Base-by-base conservation (phyloP, 345 rosid species). In the Hibiscus mutabilis region DNA sequence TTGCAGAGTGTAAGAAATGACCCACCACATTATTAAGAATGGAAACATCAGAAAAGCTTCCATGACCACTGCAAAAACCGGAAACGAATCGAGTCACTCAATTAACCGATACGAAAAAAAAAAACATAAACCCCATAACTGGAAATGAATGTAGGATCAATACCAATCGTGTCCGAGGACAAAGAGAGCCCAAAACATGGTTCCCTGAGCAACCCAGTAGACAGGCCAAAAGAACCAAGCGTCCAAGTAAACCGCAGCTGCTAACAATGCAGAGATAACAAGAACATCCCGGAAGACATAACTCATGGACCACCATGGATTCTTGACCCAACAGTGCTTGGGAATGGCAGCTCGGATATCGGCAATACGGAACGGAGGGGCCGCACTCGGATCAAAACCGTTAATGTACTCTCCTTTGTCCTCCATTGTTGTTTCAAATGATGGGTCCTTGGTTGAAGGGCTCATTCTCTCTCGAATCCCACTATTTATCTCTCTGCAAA, bases 81-180 rank as follows among this genome's bases (percentile, higher is more conserved):
- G 76, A 55, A 58, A 61, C 5, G 49, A 60, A 42, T 16, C 8
- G 2, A 27, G n/a, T 19, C 0, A 55, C 10, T 53, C 2, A 18
- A 19, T 22, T 19, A 11, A 53, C 18, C n/a, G n/a, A n/a, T n/a
- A n/a, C n/a, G n/a, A n/a, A n/a, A n/a, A 27, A 49, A 49, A 19
- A 49, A 49, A 49, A 16, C 15, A 15, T 14, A 49, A 49, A 49
- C 4, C n/a, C 16, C n/a, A 15, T 6, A 49, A 49, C 19, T 49
- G 27, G 21, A 21, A 55, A 55, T 0, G 19, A 18, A 55, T 6
- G 5, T 8, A 9, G 3, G 13, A 21, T 2, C 1, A 21, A 4
- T 55, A 55, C 96, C 96, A 91, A 72, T 91, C 96, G 74, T 91
- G 96, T 66, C 96, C 96, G 15, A 91, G 93, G 49, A 91, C 96